Base-by-base conservation (phyloP, 441 rosid species). In the Adansonia rubrostipa region DNA sequence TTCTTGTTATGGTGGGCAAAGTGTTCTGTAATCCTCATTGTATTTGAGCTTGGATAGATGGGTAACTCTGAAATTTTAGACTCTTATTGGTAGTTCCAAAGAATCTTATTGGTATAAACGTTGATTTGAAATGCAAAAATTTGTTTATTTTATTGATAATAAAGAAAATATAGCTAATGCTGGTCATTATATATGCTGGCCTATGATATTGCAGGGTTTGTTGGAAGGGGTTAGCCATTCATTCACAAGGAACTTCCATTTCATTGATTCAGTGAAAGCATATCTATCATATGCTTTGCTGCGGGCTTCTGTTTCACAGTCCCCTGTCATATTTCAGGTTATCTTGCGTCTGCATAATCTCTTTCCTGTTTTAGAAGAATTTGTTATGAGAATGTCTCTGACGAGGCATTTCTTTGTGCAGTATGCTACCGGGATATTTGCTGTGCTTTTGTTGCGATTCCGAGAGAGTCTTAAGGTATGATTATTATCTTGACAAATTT, bases 251-350 rank as follows among this genome's bases (percentile, higher is more conserved):
- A 92, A 95, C 82, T 92, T 93, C 80, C 97, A 95, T 87, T 95
- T 97, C 84, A 97, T 97, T 79, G 99, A 97, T 86, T 97, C 99
- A 48, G 96, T 97, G 78, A 97, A 97, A 92, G 98, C 98, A 40
- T 95, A 93, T 85, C 98, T 95, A 75, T 95, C 99, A 28, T 97
- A 93, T 88, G 99, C 99, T 85, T 87, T 97, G 83, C 84, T 95
- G 87, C 92, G 99, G 77, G 99, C 99, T 80, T 92, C 99, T 48
- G 97, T 97, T 82, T 91, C 99, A 50, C 97, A 92, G 45, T 92
- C 99, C 76, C 83, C 92, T 63, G 89, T 84, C 84, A 92, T 97
- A 85, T 95, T 95, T 92, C 98, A 97, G 98, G 99, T 97, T 86
- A 78, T 76, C 68, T 83, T 76, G 51, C n/a, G 60, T 77, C 77